phyloP scores from a whole-genome alignment of 208 protist genomes.

The Wallacemonas collosoma region DNA sequence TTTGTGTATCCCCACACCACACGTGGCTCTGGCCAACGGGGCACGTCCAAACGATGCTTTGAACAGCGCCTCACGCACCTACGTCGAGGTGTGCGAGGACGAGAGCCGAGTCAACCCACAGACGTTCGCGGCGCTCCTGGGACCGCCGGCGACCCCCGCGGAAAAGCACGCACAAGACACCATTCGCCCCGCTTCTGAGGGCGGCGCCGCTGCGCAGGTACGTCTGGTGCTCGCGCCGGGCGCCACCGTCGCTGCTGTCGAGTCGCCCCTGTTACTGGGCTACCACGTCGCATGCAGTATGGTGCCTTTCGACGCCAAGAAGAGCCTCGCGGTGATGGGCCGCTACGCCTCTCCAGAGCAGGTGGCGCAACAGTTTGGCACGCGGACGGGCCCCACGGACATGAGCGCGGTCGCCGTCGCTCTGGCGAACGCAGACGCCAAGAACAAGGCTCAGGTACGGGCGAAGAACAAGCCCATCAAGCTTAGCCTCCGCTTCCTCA shows the following conservation, averaged over 20 bases:
- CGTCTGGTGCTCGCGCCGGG: slow-evolving; percentile 42
- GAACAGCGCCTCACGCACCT: slow-evolving; percentile 23
- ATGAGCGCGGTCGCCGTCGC: neutral
- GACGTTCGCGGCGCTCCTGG: neutral
- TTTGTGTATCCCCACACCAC: slow-evolving; percentile 30
- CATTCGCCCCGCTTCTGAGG: neutral
- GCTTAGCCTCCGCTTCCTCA: slow-evolving; percentile 6
- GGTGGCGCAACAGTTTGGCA: neutral
- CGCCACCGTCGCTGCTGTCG: slow-evolving; percentile 28
- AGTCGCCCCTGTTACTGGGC: slow-evolving; percentile 29
- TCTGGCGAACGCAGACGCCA: neutral
- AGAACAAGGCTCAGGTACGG: slow-evolving; percentile 6
- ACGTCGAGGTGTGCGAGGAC: slow-evolving; percentile 29
- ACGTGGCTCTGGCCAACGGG: slow-evolving; percentile 11
- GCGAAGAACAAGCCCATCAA: slow-evolving; percentile 18
- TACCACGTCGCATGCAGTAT: slow-evolving; percentile 33
- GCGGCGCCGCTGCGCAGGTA: slow-evolving; percentile 16
- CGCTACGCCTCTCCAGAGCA: slow-evolving; percentile 28
- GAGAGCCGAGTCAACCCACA: neutral
- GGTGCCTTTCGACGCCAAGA: slow-evolving; percentile 31
- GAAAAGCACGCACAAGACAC: slow-evolving; percentile 9
- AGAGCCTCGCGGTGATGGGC: slow-evolving; percentile 37
- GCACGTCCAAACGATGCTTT: slow-evolving; percentile 10
- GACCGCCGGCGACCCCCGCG: neutral
- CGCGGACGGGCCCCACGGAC: neutral